phyloP scores from a whole-genome alignment of 352 stramenopile species.

The Phytophthora brassicae region DNA sequence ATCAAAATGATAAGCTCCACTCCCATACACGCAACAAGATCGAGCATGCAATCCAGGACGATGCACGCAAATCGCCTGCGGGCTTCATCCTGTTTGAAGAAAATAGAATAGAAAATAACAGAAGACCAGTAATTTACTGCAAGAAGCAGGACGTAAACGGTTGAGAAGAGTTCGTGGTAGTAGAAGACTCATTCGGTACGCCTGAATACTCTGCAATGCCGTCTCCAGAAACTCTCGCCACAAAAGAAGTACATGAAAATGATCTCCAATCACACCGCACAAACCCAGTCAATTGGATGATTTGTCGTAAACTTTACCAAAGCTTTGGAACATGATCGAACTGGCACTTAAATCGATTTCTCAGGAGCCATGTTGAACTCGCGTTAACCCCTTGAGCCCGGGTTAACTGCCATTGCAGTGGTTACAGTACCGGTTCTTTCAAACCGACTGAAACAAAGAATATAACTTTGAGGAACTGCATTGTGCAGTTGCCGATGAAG shows the following conservation, averaged over 20 bases:
- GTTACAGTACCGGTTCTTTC: no score
- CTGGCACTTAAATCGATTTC: neutral
- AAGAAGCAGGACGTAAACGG: slow-evolving; percentile 31
- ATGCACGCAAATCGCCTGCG: slow-evolving; percentile 16
- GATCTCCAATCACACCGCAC: slow-evolving; percentile 16
- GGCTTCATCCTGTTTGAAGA: slow-evolving; percentile 13
- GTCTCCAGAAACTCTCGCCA: slow-evolving; percentile 25
- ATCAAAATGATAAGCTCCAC: slow-evolving; percentile 15
- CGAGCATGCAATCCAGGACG: slow-evolving; percentile 18
- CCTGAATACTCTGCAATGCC: slow-evolving; percentile 20
- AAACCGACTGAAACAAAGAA: no score
- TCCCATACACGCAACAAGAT: slow-evolving; percentile 21
- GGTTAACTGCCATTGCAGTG: no score
- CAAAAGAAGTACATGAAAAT: slow-evolving; percentile 28
- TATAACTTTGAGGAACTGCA: no score
- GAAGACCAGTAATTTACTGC: slow-evolving; percentile 28
- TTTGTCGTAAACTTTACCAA: neutral
- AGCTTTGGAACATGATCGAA: neutral
- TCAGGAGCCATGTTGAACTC: no score
- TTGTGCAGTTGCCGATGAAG: no score
- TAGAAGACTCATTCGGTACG: slow-evolving; percentile 31
- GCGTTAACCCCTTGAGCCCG: neutral
- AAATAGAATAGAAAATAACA: slow-evolving; percentile 5
- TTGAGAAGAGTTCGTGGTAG: slow-evolving; percentile 32
- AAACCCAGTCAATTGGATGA: slow-evolving; percentile 12